Base-by-base conservation (phyloP, 2,329 filamentous ascomycete species). In the Exophiala viscosa region DNA sequence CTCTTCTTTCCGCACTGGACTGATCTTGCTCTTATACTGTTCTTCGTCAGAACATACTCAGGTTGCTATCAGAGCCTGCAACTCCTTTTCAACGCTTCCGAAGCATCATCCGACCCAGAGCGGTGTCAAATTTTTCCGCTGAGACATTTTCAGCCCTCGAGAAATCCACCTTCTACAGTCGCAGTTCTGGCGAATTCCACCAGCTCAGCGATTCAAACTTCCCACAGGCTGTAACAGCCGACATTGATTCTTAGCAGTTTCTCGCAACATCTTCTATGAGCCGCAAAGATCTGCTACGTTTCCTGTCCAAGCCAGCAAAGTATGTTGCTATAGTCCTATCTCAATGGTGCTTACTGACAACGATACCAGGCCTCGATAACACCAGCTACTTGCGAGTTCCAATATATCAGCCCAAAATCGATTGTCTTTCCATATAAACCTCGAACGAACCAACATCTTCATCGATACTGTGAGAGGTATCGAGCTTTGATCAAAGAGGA, bases 241-340 rank as follows among this genome's bases (percentile, higher is more conserved):
- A 32, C 41, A 10, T 52, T 50, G 39, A 28, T 43, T 42, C 10
- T 43, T 36, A 45, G 47, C 38, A 20, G 48, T 13, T 45, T 41
- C 50, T 50, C 46, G 34, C 23, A 52, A 18, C 50, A 47, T 44
- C 83, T 88, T 28, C 84, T 85, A 96, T 96, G 90, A 91, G 84
- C 87, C 86, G 82, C 73, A 87, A 86, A 77, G 88, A 95, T 75
- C 84, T 95, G 69, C 83, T 95, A 70, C 88, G 90, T 77, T 93
- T 95, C 78, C 84, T 96, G 66, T 95, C 89, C 70, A 93, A 93
- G 80, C 90, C 90, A 70, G 88, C 89, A 73, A 95, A 95, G 90
- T 95, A 76, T 70, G 87, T 77, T 47, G 18, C 50, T 31, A 44
- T 32, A 34, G 48, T 50, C 32, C 28, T 18, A 13, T 31, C 8